Percentiles rank a stretch among this genome's conserved stretches.
phyloP scores from a whole-genome alignment of 1,139 yeast genomes.

The Suhomyces anneliseae region DNA sequence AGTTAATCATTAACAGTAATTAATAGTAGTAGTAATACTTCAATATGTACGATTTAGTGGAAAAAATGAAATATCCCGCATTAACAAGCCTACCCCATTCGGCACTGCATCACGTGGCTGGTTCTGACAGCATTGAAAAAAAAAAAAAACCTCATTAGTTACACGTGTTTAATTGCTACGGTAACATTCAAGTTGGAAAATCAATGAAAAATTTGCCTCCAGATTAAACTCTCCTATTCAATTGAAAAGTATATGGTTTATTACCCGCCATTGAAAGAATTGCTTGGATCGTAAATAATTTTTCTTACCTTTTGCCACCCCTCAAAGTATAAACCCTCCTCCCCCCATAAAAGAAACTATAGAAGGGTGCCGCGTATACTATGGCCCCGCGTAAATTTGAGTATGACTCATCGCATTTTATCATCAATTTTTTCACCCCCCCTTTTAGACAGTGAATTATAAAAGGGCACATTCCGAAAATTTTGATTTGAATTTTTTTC shows the following conservation, averaged over 20 bases:
- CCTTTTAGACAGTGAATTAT: constrained; percentile 5
- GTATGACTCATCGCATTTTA: constrained; percentile 11
- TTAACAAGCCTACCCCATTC: not conserved
- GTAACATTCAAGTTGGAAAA: too few species aligned
- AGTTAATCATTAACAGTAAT: too few species aligned
- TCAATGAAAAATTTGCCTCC: too few species aligned
- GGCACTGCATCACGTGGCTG: not conserved
- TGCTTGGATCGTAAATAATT: not conserved
- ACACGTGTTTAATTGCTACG: constrained; percentile 11
- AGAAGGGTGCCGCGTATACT: not conserved
- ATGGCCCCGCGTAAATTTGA: constrained; percentile 1
- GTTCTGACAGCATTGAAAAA: too few species aligned
- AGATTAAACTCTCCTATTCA: too few species aligned
- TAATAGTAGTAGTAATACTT: too few species aligned
- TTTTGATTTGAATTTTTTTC: constrained; percentile 7
- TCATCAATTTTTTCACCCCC: constrained; percentile 10
- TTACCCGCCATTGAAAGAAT: too few species aligned
- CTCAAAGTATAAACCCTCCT: too few species aligned
- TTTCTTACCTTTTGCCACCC: too few species aligned
- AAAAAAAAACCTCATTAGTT: not conserved
- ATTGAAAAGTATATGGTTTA: not conserved
- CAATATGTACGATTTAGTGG: not conserved
- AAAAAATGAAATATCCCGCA: not conserved
- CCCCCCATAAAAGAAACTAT: not conserved
- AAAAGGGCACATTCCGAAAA: constrained; percentile 6